Conservation (phyloP, 805 yeast species). For the Saccharomycopsis fermentans region DNA sequence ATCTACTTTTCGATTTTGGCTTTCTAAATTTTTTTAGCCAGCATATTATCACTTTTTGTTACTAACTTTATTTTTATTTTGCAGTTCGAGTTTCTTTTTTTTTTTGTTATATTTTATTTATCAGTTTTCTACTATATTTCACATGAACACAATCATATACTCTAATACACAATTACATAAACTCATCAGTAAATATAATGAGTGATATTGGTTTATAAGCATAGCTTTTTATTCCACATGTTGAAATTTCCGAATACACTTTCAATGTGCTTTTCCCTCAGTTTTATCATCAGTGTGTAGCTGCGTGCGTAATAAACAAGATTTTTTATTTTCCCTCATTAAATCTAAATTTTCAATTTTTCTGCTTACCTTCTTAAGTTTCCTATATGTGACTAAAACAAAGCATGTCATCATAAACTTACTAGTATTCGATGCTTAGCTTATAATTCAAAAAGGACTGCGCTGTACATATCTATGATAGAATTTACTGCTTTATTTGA, state of each 20-base stretch:
- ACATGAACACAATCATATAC: background rate
- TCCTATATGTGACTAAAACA: too few relatives aligned
- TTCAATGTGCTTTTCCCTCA: background rate
- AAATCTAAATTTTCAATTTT: too few relatives aligned
- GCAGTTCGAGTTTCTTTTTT: background rate
- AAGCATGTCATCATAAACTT: too few relatives aligned
- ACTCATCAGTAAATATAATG: too few relatives aligned
- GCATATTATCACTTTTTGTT: too few relatives aligned
- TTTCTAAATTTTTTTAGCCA: too few relatives aligned
- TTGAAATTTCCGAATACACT: background rate
- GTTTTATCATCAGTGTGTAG: too few relatives aligned
- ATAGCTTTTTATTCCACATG: background rate
- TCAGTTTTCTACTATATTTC: background rate
- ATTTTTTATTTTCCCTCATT: background rate
- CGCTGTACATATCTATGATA: too few relatives aligned
- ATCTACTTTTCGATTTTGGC: too few relatives aligned
- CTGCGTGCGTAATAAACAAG: background rate
- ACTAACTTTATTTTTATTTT: background rate
- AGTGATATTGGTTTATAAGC: background rate
- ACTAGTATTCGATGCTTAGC: too few relatives aligned
- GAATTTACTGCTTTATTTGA: background rate
- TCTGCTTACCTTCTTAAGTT: too few relatives aligned
- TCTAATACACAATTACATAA: background rate
- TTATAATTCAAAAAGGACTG: too few relatives aligned
- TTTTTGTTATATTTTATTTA: background rate